Base-by-base conservation (phyloP, 164 flowering plant species). In the Vitis labrusca region DNA sequence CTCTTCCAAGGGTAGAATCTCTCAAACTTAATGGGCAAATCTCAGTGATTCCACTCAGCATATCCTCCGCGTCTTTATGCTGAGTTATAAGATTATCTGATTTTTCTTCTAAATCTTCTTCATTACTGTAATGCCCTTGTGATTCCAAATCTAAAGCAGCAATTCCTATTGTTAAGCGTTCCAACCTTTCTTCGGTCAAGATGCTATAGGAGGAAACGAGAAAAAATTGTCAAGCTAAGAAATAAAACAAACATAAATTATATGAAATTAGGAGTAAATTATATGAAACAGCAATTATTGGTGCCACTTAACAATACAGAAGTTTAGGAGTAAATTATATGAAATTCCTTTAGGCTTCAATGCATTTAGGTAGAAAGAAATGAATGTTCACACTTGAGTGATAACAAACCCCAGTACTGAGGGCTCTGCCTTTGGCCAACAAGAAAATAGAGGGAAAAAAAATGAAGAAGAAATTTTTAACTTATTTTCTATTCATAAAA, bases 141-240 rank as follows among this genome's bases (percentile, higher is more conserved):
- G 70, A 68, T 63, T 85, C 88, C 70, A 89, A 69, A 80, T 85
- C 85, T 63, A 93, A 61, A 80, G 65, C 78, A 70, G 61, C 82
- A 30, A 89, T 79, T 60, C 86, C 85, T 79, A 82, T 84, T 47
- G 86, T 92, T 53, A 96, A 75, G 68, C 92, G 80, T 69, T 91
- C 89, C 83, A 96, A 79, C 81, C 99, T 89, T 84, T 96, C 99
- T 77, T 96, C 97, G 32, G 82, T 83, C 63, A 96, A 93, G 71
- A 96, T 93, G 85, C 99, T 96, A 75, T 83, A 85, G 10, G 9
- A 74, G 7, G 44, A 74, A 81, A 59, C 1, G 16, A 48, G n/a
- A 47, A 64, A 67, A 69, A 49, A 37, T 52, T 57, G 68, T 61
- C 62, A 78, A 63, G 9, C 51, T 50, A 60, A 54, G 55, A 17